phyloP scores from a whole-genome alignment of 108 stramenopile genomes.

The Skeletonema menzelii region DNA sequence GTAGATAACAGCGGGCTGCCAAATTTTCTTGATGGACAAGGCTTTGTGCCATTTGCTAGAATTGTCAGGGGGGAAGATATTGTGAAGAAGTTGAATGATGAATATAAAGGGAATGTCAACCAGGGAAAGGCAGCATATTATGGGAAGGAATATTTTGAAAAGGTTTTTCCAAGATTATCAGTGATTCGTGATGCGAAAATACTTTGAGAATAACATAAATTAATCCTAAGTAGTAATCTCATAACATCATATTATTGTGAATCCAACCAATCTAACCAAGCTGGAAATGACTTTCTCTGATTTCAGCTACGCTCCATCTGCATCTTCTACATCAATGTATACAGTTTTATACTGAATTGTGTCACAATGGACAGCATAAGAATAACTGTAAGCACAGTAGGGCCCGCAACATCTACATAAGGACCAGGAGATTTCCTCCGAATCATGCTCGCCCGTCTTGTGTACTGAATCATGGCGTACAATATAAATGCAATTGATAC shows the following conservation, averaged over 20 bases:
- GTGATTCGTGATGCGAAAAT: conserved; percentile 17
- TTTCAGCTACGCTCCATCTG: not conserved
- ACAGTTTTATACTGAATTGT: conserved; percentile 84
- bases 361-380: conserved; percentile 80
- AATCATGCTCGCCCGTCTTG: conserved; percentile 78
- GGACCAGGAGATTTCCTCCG: conserved; percentile 85
- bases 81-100: conserved; percentile 15
- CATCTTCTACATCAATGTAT: conserved; percentile 40
- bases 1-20: conserved; percentile 50
- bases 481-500: conserved; percentile 86
- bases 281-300: not conserved
- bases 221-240: too few relatives aligned
- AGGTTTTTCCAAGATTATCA: conserved; percentile 36
- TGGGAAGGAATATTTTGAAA: conserved; percentile 31
- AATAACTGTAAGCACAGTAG: conserved; percentile 77
- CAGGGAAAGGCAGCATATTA: conserved; percentile 46
- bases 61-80: conserved; percentile 25
- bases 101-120: conserved; percentile 28
- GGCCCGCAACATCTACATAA: conserved; percentile 86
- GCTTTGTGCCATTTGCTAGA: conserved; percentile 43
- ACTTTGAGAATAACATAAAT: conserved; percentile 1
- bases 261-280: too few relatives aligned
- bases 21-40: conserved; percentile 42
- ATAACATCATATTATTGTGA: too few relatives aligned
- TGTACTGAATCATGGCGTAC: conserved; percentile 86